Evolutionary conservation across 2,329 filamentous ascomycete species (phyloP).

Genomic region (Byssothecium circinans): DNA sequence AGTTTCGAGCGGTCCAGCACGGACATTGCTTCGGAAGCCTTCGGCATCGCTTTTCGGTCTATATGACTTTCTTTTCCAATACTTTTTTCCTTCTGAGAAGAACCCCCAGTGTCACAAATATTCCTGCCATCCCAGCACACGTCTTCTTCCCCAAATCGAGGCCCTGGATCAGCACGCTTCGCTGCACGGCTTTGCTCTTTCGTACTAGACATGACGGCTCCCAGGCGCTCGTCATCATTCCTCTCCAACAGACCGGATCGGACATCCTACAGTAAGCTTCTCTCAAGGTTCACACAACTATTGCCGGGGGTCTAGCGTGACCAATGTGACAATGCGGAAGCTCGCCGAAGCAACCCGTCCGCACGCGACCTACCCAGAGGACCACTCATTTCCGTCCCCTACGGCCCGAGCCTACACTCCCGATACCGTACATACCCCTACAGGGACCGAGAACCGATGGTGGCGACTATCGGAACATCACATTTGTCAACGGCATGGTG

Average conservation of each 20-base stretch:
- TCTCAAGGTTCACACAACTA: conserved; percentile 10
- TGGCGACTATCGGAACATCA: neutral
- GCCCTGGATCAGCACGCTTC: conserved; percentile 12
- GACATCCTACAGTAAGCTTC: conserved; percentile 3
- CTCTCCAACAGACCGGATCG: neutral
- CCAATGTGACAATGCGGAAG: conserved; percentile 22
- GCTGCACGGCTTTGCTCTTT: conserved; percentile 11
- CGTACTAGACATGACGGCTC: conserved; percentile 1
- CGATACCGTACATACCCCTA: conserved; percentile 17
- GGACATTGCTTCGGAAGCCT: conserved; percentile 27
- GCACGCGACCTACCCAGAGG: conserved; percentile 11
- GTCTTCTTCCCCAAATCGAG: conserved; percentile 11
- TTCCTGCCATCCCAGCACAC: conserved; percentile 8
- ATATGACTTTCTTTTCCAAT: conserved; percentile 28
- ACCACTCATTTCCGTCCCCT: conserved; percentile 16
- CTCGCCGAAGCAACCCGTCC: conserved; percentile 37
- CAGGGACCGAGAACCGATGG: conserved; percentile 10
- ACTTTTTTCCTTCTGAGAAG: conserved; percentile 18
- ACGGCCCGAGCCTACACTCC: conserved; percentile 32
- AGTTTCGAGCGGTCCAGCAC: conserved; percentile 30
- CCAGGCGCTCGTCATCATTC: conserved; percentile 1
- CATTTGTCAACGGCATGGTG: neutral
- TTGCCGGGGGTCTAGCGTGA: conserved; percentile 22
- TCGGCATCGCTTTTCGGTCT: conserved; percentile 23
- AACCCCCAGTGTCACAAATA: conserved; percentile 32